Conservation (phyloP, 371 early-diverging fungal species). For the Lichtheimia ornata region DNA sequence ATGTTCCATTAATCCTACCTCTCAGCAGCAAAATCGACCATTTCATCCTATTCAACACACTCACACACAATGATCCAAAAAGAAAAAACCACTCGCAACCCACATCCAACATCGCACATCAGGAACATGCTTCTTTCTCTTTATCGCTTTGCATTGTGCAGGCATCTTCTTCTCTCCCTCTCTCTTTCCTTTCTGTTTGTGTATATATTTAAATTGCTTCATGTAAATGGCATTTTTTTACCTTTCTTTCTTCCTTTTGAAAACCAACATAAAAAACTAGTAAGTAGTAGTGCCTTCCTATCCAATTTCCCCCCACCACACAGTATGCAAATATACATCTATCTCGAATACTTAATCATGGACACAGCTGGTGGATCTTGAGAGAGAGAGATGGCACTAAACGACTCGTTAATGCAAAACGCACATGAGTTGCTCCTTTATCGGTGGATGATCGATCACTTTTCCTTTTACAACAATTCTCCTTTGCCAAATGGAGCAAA, state of each 20-base stretch:
- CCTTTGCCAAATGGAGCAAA: no score
- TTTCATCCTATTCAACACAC: background rate
- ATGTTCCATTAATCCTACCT: background rate
- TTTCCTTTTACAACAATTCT: no score
- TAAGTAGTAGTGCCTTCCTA: no score
- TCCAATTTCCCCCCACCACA: no score
- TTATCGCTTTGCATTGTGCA: background rate
- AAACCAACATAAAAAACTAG: constrained; percentile 3
- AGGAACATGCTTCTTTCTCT: background rate
- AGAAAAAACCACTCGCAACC: background rate
- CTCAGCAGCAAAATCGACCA: background rate
- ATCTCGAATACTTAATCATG: no score
- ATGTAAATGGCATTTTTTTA: constrained; percentile 11
- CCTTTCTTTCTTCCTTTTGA: background rate
- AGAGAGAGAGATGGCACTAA: background rate
- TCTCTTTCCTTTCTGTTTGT: constrained; percentile 6
- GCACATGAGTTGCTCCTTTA: no score
- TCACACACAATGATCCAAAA: no score
- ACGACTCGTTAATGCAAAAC: no score
- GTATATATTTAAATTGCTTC: constrained; percentile 13
- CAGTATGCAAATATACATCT: no score
- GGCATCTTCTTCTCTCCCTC: background rate
- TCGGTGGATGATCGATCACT: background rate
- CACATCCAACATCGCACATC: background rate
- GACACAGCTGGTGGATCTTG: background rate